Evolutionary conservation across 139 green algal genomes (phyloP).

Genomic region (Coelastrella sp.): DNA sequence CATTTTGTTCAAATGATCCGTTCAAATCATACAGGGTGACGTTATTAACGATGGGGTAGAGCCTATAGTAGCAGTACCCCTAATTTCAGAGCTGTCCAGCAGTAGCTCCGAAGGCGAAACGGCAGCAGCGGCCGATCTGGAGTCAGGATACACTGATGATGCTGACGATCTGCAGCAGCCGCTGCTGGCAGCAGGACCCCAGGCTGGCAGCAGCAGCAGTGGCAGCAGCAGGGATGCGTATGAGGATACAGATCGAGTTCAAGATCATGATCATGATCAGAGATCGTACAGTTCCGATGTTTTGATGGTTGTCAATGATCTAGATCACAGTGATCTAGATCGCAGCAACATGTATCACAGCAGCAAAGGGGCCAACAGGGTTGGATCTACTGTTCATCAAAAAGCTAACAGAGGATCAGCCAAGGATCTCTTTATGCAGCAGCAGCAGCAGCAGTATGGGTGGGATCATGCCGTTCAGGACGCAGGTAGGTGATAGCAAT

Average conservation of each 20-base stretch:
- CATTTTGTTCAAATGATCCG: too few relatives aligned
- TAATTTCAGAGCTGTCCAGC: neutral
- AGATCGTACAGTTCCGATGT: neutral
- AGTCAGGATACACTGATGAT: neutral
- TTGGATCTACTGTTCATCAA: neutral
- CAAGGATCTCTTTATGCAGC: neutral
- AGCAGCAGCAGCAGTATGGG: neutral
- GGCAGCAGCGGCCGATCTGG: neutral
- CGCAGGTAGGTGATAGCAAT: neutral
- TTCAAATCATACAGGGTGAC: neutral
- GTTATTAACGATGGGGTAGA: neutral
- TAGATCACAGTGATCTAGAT: neutral
- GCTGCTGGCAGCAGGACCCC: neutral
- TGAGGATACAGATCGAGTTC: neutral
- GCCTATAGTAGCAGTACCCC: neutral
- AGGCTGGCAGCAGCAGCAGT: neutral
- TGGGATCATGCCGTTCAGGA: neutral
- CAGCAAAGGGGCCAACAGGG: neutral
- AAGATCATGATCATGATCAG: neutral
- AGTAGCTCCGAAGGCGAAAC: slow-evolving; percentile 5
- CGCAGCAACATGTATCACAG: neutral
- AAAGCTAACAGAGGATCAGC: neutral
- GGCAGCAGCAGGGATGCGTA: neutral
- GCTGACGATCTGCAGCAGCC: neutral
- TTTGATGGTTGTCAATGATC: neutral